phyloP scores from a whole-genome alignment of 768 basidiomycete species.

The Suillus variegatus region DNA sequence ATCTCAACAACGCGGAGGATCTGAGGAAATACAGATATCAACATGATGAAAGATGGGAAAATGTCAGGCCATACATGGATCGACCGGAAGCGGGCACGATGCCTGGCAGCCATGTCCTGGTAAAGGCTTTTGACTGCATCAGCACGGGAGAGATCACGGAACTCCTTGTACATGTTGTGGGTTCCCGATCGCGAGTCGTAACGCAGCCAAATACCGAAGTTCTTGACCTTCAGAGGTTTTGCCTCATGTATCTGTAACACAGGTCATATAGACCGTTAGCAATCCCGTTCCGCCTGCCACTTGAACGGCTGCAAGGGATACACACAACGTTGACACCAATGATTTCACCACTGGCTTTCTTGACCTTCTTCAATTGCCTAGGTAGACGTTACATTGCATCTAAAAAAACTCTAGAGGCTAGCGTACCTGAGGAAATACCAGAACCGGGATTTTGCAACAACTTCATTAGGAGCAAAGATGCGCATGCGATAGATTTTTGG shows the following conservation, averaged over 20 bases:
- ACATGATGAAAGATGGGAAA: background rate
- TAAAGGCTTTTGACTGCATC: constrained; percentile 96
- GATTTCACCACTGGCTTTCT: constrained; percentile 99
- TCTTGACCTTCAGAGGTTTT: constrained; percentile 98
- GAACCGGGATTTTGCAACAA: constrained; percentile 98
- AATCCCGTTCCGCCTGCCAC: constrained; percentile 82
- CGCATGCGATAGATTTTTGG: constrained; percentile 99
- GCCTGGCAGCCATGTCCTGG: constrained; percentile 99
- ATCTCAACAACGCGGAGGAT: constrained; percentile 98
- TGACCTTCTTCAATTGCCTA: constrained; percentile 97
- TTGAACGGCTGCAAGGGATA: constrained; percentile 78
- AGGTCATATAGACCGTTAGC: constrained; percentile 44
- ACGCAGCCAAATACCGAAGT: constrained; percentile 99
- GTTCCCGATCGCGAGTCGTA: constrained; percentile 99
- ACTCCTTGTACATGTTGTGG: constrained; percentile 99
- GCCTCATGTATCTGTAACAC: constrained; percentile 89
- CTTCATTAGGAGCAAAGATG: constrained; percentile 98
- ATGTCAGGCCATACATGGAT: constrained; percentile 72
- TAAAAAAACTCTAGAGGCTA: background rate
- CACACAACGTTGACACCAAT: constrained; percentile 97
- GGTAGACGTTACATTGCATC: background rate
- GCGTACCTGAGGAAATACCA: constrained; percentile 97
- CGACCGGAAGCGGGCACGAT: constrained; percentile 98
- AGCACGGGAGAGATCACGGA: constrained; percentile 92
- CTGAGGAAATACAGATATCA: constrained; percentile 40